Conservation (phyloP, 768 basidiomycete species). For the Chiua virens region DNA sequence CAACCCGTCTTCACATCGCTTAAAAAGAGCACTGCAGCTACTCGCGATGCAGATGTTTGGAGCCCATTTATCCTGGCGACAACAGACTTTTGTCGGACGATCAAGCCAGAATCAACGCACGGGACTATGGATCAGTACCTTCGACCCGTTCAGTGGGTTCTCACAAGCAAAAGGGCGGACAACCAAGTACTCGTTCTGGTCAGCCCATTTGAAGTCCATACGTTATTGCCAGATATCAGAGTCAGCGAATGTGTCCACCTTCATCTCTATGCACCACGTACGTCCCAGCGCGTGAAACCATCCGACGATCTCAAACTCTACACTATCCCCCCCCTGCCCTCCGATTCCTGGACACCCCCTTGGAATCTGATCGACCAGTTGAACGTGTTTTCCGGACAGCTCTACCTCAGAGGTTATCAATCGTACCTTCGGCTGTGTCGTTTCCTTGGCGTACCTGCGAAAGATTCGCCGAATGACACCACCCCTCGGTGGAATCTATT, state of each 20-base stretch:
- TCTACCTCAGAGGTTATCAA: too few species aligned
- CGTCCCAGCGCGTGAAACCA: conserved; percentile 31
- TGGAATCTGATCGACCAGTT: too few species aligned
- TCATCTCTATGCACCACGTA: conserved; percentile 41
- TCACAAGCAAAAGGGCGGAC: background rate
- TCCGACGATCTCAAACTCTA: conserved; percentile 32
- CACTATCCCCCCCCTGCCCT: conserved; percentile 2
- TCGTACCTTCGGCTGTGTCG: conserved; percentile 20
- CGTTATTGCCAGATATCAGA: conserved; percentile 36
- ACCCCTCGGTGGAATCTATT: background rate
- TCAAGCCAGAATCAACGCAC: background rate
- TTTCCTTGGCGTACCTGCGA: conserved; percentile 18
- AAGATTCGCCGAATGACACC: too few species aligned
- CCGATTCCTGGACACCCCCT: background rate
- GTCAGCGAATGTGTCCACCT: too few species aligned
- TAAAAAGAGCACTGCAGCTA: background rate
- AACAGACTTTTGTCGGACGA: conserved; percentile 9
- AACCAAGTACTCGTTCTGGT: background rate
- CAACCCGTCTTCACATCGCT: conserved; percentile 2
- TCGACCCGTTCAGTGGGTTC: conserved; percentile 25
- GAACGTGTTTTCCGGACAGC: too few species aligned
- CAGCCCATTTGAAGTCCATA: background rate
- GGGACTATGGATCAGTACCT: conserved; percentile 11
- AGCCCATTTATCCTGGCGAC: conserved; percentile 8
- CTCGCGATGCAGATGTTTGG: conserved; percentile 18